These are phyloP conservation scores for Metschnikowia continentalis DNA, from an alignment of 805 yeast species.

Conservation along the genomic window DNA sequence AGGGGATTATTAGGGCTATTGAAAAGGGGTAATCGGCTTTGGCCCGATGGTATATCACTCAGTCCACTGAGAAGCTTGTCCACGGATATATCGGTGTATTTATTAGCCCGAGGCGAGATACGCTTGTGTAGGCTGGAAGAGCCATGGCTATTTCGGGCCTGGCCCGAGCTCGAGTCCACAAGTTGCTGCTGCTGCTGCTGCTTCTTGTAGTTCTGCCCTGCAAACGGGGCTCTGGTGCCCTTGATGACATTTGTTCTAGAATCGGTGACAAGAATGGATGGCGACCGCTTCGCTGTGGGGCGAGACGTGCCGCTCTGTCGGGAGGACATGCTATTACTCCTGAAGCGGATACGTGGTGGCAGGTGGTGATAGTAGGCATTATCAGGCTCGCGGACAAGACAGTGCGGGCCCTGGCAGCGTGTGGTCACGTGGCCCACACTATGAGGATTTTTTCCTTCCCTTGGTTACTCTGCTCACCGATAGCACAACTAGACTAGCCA, in stretches of 20 bases:
- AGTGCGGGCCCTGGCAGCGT: not conserved
- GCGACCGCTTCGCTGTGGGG: conserved; percentile 81
- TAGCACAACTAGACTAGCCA: conserved; percentile 1
- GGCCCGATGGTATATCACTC: conserved; percentile 87
- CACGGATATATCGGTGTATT: conserved; percentile 75
- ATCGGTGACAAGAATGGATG: conserved; percentile 91
- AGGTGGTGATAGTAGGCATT: not conserved
- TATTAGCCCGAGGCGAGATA: conserved; percentile 21
- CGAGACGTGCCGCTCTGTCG: conserved; percentile 18
- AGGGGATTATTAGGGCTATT: conserved; percentile 10
- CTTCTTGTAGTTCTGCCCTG: conserved; percentile 52
- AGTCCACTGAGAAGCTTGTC: conserved; percentile 72
- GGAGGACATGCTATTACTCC: conserved; percentile 10
- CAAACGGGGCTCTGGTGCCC: conserved; percentile 71
- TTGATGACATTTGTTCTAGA: conserved; percentile 54
- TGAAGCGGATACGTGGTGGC: not conserved
- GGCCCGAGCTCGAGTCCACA: conserved; percentile 5
- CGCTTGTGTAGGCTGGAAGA: conserved; percentile 14
- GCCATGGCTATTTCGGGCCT: conserved; percentile 15
- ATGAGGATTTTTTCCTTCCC: conserved; percentile 3
- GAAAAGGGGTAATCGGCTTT: conserved; percentile 41
- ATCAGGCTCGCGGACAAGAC: not conserved
- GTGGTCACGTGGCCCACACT: conserved; percentile 4
- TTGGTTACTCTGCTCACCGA: not conserved
- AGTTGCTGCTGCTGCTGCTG: conserved; percentile 31